Conservation (phyloP, 177 flowering plant genomes). For the Tripterygium wilfordii region DNA sequence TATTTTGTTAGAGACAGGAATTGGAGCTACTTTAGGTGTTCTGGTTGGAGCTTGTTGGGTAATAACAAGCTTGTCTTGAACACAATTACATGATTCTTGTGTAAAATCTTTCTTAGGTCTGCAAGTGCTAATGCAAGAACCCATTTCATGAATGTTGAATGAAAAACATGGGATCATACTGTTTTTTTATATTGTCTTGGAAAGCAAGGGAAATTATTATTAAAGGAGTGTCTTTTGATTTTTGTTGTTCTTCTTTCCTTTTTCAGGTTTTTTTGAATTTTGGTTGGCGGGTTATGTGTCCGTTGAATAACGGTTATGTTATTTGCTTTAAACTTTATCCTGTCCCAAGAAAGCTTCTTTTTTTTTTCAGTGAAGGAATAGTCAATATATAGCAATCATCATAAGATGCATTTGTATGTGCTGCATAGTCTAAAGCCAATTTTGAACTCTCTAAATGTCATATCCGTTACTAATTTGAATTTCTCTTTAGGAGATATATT, state of each 20-base stretch:
- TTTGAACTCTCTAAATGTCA: too few species aligned
- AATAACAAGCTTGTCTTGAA: slow-evolving; percentile 59
- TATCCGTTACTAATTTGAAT: too few species aligned
- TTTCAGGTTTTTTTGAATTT: slow-evolving; percentile 29
- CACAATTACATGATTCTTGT: slow-evolving; percentile 17
- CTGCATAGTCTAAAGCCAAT: too few species aligned
- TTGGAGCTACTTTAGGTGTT: slow-evolving; percentile 5
- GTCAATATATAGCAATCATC: too few species aligned
- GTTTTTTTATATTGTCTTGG: too few species aligned
- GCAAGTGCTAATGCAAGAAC: slow-evolving; percentile 71
- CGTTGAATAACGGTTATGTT: slow-evolving; percentile 38
- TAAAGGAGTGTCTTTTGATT: slow-evolving; percentile 9
- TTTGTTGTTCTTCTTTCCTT: slow-evolving; percentile 14
- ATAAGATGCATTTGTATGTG: too few species aligned
- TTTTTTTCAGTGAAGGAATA: too few species aligned
- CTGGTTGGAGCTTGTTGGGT: slow-evolving; percentile 21
- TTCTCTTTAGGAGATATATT: too few species aligned
- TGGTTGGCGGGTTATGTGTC: slow-evolving; percentile 16
- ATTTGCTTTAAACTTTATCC: too few species aligned
- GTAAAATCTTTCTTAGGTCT: slow-evolving; percentile 19
- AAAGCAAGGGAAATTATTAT: too few species aligned
- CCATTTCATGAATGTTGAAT: slow-evolving; percentile 32
- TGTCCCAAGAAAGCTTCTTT: too few species aligned
- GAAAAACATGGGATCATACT: too few species aligned
- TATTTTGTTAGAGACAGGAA: slow-evolving; percentile 11